Evolutionary conservation across 306 rosid species (phyloP), one percentile per base, ranked within the genome.

Genomic region (Vigna nakashimae): DNA sequence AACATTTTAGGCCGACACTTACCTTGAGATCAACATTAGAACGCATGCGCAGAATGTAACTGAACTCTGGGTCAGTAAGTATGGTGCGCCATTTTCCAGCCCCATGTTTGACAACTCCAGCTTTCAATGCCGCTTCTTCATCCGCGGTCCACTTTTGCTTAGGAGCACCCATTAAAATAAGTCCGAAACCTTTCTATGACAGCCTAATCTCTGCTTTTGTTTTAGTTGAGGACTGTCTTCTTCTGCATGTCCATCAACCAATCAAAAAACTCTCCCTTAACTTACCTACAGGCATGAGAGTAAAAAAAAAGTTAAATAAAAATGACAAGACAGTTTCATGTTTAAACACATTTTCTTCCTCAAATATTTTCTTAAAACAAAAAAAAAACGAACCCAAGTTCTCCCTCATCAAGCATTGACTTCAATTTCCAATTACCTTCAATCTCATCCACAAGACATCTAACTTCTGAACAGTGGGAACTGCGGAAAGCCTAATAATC

Each of bases 21-120:
- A 94, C 98, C 94, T 94, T 94, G 80, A 94, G 97, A 83, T 94
- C 98, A 32, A 94, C 98, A 88, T 94, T 94, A 12, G 98, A 94
- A 49, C 98, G 97, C 76, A 78, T 80, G 75, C 84, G 81, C 83
- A 94, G 84, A 81, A 92, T 87, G 81, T 88, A 9, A 79, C 90
- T 86, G 86, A 94, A 94, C 60, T 94, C 98, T 3, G 92, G 90
- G 71, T 94, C 98, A 0, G 89, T 86, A 51, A 94, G 94, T 83
- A 94, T 94, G 16, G 97, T 90, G 82, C 98, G 98, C 98, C 98
- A 94, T 84, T 94, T 94, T 18, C 98, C 98, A 9, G 98, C 91
- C 68, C 98, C 98, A 12, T 94, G 98, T 80, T 94, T 94, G 73
- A 89, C 74, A 71, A 94, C 98, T 73, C 98, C 98, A 60, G 97